Evolutionary conservation across 129 eudicot genomes (phyloP), one percentile per base, ranked within the genome.

Genomic region (Rutidosis leptorrhynchoides): DNA sequence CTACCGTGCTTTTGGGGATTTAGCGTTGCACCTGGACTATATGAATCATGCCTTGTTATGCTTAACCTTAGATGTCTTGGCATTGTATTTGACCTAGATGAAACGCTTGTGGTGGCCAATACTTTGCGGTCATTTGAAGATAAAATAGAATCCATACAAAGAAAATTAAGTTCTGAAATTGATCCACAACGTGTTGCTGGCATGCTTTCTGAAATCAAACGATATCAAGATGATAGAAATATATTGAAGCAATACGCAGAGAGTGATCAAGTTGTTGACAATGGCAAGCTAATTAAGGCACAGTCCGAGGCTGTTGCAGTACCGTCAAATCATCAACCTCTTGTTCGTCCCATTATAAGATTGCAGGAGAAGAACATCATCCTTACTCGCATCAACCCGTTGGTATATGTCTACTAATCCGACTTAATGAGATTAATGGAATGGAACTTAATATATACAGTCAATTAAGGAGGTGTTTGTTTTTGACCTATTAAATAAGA

Each of bases 71-170:
- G 99, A 68, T 94, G 99, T 61, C 95, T 94, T 62, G 93, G 95
- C 68, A 94, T 94, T n/a, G 97, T 89, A 28, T 94, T 94, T 78
- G 99, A 94, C 72, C 99, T 94, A 72, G 99, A 94, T 52, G 99
- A 94, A 52, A 94, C 99, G 0, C 95, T 94, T 9, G 73, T 94
- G 58, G 99, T 94, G 32, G 99, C 99, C 25, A 94, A 94, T 71
- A 94, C 99, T 23, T 82, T 90, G 82, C 83, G 96, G 7, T 89
- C 99, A 23, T 94, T 94, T 69, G 99, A 94, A 76, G 99, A 94
- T 71, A 75, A 90, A 67, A 89, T 94, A 74, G 95, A 89, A 73
- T 86, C 88, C 28, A 62, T 94, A 70, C 96, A 86, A 77, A 74
- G 97, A 40, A 87, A 85, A 77, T 64, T 86, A 16, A 81, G 56